Conservation (phyloP, 2,329 filamentous ascomycete species). For the Fusarium sp. region DNA sequence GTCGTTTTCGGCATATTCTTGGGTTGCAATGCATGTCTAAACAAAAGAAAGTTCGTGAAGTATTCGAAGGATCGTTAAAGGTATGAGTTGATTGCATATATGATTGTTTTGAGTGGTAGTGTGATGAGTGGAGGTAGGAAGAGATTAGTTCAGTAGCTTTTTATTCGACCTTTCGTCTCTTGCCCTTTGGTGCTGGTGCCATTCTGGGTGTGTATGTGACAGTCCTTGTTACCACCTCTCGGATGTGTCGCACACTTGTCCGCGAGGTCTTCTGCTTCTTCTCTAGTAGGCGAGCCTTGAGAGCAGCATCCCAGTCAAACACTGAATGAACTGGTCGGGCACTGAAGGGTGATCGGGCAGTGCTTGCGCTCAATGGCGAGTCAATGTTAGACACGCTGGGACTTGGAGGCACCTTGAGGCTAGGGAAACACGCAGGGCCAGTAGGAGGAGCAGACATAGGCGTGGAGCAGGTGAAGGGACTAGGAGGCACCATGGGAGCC, state of each 20-base stretch:
- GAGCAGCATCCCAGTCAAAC: conserved; percentile 81
- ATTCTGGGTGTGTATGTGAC: conserved; percentile 91
- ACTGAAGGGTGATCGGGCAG: conserved; percentile 79
- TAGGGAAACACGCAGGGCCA: conserved; percentile 70
- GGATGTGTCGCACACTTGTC: conserved; percentile 76
- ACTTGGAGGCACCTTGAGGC: conserved; percentile 82
- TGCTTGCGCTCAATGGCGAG: conserved; percentile 74
- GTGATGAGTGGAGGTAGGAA: conserved; percentile 1
- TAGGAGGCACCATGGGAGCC: conserved; percentile 57
- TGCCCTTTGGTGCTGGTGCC: conserved; percentile 90
- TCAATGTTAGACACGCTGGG: conserved; percentile 75
- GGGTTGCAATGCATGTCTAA: conserved; percentile 41
- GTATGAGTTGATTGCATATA: conserved; percentile 13
- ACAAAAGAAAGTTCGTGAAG: conserved; percentile 46
- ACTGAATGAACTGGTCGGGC: conserved; percentile 74
- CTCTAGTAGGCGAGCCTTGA: conserved; percentile 75
- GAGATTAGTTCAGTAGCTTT: conserved; percentile 22
- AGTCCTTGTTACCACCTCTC: conserved; percentile 93
- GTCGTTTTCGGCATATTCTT: conserved; percentile 37
- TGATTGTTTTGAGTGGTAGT: conserved; percentile 18
- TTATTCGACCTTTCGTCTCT: conserved; percentile 80
- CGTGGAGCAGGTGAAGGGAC: conserved; percentile 63
- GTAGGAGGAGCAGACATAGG: conserved; percentile 72
- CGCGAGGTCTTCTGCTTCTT: conserved; percentile 68
- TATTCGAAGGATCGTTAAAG: conserved; percentile 41